A percentile compares a stretch with the other conserved stretches of the same genome.
These are phyloP conservation scores for Arbutus unedo DNA, from an alignment of 148 eudicot species.

Conservation along the genomic window DNA sequence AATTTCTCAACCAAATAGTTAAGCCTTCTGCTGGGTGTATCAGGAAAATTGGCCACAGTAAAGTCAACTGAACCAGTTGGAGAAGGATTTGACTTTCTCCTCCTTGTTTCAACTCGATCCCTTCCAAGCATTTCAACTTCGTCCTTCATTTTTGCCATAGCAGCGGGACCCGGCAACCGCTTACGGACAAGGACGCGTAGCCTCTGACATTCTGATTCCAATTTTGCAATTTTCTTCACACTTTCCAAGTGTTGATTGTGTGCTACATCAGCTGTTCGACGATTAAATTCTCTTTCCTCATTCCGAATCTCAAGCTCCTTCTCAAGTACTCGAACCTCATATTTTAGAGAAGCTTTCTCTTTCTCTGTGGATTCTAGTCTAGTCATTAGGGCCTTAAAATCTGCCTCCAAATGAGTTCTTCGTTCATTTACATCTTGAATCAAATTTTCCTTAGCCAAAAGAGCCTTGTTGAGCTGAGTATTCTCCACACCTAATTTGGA, in stretches of 20 bases:
- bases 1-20: conserved; percentile 51
- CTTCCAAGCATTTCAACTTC: conserved; percentile 59
- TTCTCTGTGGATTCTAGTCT: conserved; percentile 56
- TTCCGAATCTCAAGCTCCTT: conserved; percentile 83
- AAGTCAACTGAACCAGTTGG: conserved; percentile 35
- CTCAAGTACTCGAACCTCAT: conserved; percentile 80
- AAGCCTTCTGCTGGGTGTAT: conserved; percentile 45
- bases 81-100: conserved; percentile 47
- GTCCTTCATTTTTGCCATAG: conserved; percentile 75
- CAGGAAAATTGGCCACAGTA: conserved; percentile 32
- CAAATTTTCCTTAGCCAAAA: conserved; percentile 54
- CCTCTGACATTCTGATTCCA: conserved; percentile 86
- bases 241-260: conserved; percentile 76
- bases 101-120: conserved; percentile 39
- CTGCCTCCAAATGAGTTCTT: conserved; percentile 39
- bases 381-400: conserved; percentile 43
- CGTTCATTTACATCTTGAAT: conserved; percentile 50
- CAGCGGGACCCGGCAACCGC: conserved; percentile 86
- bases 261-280: conserved; percentile 56
- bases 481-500: conserved; percentile 51
- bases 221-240: conserved; percentile 67
- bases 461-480: conserved; percentile 45
- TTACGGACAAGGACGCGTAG: conserved; percentile 76
- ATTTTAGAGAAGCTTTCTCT: conserved; percentile 65
- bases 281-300: conserved; percentile 77